These are phyloP conservation scores for Kwoniella newhampshirensis DNA, from an alignment of 768 basidiomycete genomes.

Conservation along the genomic window DNA sequence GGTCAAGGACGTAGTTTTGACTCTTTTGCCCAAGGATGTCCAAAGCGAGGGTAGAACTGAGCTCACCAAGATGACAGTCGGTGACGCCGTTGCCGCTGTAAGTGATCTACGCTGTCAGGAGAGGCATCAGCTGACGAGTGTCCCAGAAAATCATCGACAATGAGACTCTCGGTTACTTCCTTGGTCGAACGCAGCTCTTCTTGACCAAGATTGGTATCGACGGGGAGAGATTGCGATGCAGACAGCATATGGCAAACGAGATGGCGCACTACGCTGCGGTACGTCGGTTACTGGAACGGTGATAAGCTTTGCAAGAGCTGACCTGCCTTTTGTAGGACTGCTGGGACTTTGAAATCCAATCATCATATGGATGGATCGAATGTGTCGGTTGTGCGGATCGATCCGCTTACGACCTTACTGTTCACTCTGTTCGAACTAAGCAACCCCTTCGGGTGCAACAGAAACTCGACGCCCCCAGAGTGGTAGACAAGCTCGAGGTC, in stretches of 20 bases:
- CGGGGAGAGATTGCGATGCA: constrained; percentile 77
- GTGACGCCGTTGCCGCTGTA: constrained; percentile 76
- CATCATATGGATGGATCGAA: constrained; percentile 92
- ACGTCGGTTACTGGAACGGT: no score
- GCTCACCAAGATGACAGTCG: constrained; percentile 68
- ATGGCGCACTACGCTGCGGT: constrained; percentile 96
- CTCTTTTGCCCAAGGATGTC: constrained; percentile 77
- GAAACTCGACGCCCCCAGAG: constrained; percentile 77
- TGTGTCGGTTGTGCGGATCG: constrained; percentile 99
- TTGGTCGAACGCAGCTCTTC: constrained; percentile 88
- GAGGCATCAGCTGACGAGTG: not conserved
- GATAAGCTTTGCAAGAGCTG: not conserved
- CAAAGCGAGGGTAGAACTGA: constrained; percentile 73
- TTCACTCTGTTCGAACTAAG: constrained; percentile 81
- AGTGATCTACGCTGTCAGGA: constrained; percentile 6
- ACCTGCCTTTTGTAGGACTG: constrained; percentile 62
- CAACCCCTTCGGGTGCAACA: constrained; percentile 81
- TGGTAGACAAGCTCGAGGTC: constrained; percentile 74
- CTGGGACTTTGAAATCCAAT: constrained; percentile 98
- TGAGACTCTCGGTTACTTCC: constrained; percentile 95
- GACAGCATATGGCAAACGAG: constrained; percentile 98
- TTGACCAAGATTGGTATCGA: constrained; percentile 87
- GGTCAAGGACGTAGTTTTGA: constrained; percentile 70
- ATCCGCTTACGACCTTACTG: constrained; percentile 90
- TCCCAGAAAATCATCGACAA: constrained; percentile 78